Percentiles rank a stretch among this genome's conserved stretches.
These are phyloP conservation scores for Maudiozyma barnettii DNA, from an alignment of 805 yeast species.

Conservation along the genomic window DNA sequence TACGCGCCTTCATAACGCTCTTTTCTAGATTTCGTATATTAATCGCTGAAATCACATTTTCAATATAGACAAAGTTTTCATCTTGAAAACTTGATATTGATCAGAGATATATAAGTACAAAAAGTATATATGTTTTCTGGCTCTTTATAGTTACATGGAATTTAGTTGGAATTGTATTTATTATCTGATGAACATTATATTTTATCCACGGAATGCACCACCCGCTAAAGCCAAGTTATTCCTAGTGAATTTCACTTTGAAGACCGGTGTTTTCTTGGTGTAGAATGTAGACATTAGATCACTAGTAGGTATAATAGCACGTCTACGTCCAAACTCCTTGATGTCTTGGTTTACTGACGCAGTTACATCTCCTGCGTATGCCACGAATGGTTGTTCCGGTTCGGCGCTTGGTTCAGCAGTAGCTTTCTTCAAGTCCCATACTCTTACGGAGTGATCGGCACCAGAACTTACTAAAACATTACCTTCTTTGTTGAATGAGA, in stretches of 20 bases:
- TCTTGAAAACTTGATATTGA: too few species aligned
- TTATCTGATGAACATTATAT: background rate
- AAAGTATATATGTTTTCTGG: too few species aligned
- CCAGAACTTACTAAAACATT: slow-evolving; percentile 84
- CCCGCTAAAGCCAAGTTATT: slow-evolving; percentile 87
- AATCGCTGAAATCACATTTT: too few species aligned
- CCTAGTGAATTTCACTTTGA: slow-evolving; percentile 84
- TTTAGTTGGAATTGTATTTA: background rate
- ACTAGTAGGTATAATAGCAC: slow-evolving; percentile 68
- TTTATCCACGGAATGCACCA: slow-evolving; percentile 51
- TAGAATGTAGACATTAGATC: slow-evolving; percentile 91
- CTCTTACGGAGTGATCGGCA: slow-evolving; percentile 85
- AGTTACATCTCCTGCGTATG: slow-evolving; percentile 28
- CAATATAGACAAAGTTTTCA: too few species aligned
- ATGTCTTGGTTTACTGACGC: slow-evolving; percentile 29
- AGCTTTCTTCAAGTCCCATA: slow-evolving; percentile 88
- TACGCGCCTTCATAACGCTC: too few species aligned
- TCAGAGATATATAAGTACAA: too few species aligned
- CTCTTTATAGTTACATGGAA: too few species aligned
- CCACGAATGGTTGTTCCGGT: slow-evolving; percentile 56
- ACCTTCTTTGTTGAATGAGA: slow-evolving; percentile 81
- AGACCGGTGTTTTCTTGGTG: slow-evolving; percentile 90
- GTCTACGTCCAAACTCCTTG: slow-evolving; percentile 44
- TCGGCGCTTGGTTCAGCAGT: slow-evolving; percentile 70
- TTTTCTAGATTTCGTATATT: too few species aligned